Evolutionary conservation across 805 yeast species (phyloP).

Genomic region (Metschnikowia hibisci): DNA sequence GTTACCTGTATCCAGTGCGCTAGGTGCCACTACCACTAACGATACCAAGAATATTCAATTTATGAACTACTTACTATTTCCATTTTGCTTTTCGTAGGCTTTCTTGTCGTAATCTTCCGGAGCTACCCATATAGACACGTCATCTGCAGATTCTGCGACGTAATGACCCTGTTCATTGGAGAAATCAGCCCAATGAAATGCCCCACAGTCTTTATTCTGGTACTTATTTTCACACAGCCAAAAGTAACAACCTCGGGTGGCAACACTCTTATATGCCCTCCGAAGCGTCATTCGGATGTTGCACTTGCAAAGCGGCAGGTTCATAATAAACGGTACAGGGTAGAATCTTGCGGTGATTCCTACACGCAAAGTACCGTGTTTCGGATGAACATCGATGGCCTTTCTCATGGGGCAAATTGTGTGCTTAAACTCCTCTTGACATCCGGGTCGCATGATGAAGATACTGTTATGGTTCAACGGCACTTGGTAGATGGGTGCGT

Average conservation of each 20-base stretch:
- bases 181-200: conserved; percentile 51
- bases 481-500: conserved; percentile 40
- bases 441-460: conserved; percentile 71
- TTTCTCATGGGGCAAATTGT: conserved; percentile 47
- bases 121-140: conserved; percentile 46
- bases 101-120: conserved; percentile 32
- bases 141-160: conserved; percentile 27
- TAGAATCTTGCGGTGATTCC: conserved; percentile 65
- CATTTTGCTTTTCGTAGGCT: conserved; percentile 1
- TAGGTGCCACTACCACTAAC: background rate
- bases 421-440: conserved; percentile 74
- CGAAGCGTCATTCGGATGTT: conserved; percentile 49
- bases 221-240: conserved; percentile 61
- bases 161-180: conserved; percentile 25
- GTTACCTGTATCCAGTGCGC: background rate
- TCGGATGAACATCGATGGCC: conserved; percentile 42
- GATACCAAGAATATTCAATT: too few relatives aligned
- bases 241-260: conserved; percentile 52
- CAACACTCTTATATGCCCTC: conserved; percentile 46
- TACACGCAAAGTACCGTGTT: conserved; percentile 49
- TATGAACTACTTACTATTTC: too few relatives aligned
- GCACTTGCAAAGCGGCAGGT: conserved; percentile 49
- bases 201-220: conserved; percentile 43
- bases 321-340: conserved; percentile 31
- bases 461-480: conserved; percentile 70